Base-by-base conservation (phyloP, 805 yeast species). In the Candida fluviatilis region DNA sequence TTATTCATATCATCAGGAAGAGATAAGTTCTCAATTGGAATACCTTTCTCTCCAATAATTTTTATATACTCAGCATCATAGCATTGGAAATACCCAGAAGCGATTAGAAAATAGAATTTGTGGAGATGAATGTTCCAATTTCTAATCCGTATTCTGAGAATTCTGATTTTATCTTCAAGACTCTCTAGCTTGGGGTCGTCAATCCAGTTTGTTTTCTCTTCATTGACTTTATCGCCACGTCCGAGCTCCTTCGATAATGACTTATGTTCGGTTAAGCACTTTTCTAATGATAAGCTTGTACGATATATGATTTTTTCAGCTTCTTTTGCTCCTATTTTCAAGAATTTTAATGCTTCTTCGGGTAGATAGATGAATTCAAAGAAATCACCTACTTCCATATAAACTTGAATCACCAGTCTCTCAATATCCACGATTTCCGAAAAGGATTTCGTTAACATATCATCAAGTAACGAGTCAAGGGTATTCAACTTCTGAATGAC, bases 51-150 rank as follows among this genome's bases (percentile, higher is more conserved):
- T 8, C 34, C 7, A 7, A 63, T 57, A 28, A 60, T 57, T 14
- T 45, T 40, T 19, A 43, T 46, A 36, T 61, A 68, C 35, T 62
- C 70, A 15, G 46, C 50, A 45, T 68, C 71, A 41, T 64, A 58
- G 7, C 51, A 38, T 44, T 83, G 90, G 46, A 72, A 85, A 51
- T 83, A 76, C 0, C 84, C 76, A 2, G 89, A 78, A 0, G 87
- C 97, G 18, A 84, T 64, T 44, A 88, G 76, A 52, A 90, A 91
- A 52, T 77, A 83, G 31, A 82, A 72, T 36, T 90, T 80, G 55
- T 93, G 97, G 12, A 86, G 60, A 8, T 78, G 51, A 36, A 86
- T 83, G 23, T 71, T 47, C 78, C 80, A 73, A 11, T 64, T 52
- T 43, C 84, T 60, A 8, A 73, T 50, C 36, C 71, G 62, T 6